Conservation (phyloP, 352 stramenopile species). For the Globisporangium abappressorium region DNA sequence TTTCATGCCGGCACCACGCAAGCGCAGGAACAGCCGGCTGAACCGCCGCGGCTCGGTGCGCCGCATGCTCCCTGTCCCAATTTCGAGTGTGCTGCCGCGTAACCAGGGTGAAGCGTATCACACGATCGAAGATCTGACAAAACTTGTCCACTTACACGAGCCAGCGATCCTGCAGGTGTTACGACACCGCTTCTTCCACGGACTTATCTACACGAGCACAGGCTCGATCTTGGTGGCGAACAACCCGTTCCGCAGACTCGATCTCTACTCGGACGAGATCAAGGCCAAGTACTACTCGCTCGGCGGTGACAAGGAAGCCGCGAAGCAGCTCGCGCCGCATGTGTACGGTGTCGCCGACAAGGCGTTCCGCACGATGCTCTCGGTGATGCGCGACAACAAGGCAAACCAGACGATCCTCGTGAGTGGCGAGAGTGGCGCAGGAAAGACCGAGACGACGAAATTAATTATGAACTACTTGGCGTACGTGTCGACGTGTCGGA, state of each 20-base stretch:
- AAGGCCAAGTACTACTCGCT: constrained; percentile 72
- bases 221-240: constrained; percentile 82
- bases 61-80: constrained; percentile 29
- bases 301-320: constrained; percentile 48
- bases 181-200: constrained; percentile 73
- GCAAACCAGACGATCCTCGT: constrained; percentile 94
- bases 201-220: constrained; percentile 89
- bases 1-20: constrained; percentile 37
- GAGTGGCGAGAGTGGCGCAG: constrained; percentile 93
- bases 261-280: constrained; percentile 63
- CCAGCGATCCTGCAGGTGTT: constrained; percentile 89
- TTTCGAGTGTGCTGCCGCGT: constrained; percentile 51
- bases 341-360: constrained; percentile 86
- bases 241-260: constrained; percentile 77
- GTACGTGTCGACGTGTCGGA: constrained; percentile 62
- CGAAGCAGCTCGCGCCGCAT: constrained; percentile 69
- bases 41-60: constrained; percentile 40
- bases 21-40: constrained; percentile 40
- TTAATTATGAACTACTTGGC: constrained; percentile 97
- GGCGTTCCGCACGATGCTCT: constrained; percentile 83
- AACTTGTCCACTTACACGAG: constrained; percentile 90
- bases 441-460: constrained; percentile 97
- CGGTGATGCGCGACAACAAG: constrained; percentile 38
- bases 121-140: constrained; percentile 84
- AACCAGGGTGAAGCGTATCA: constrained; percentile 62